Base-by-base conservation (phyloP, 75 land plant genomes). In the Ceratopteris richardii region DNA sequence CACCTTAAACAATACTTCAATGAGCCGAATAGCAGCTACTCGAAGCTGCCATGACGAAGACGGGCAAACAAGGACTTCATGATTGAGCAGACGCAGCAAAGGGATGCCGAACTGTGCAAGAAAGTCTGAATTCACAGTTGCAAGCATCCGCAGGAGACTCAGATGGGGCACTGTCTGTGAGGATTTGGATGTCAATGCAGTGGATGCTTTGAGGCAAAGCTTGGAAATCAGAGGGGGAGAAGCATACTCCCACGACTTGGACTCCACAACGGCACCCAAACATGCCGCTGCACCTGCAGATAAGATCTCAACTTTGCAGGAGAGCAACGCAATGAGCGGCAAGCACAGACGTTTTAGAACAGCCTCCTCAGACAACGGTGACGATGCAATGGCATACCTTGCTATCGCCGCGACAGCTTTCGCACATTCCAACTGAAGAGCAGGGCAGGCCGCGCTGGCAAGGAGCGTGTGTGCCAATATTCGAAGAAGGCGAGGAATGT, bases 21-120 rank as follows among this genome's bases (percentile, higher is more conserved):
- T 14, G 18, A 48, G 51, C 6, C 6, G 18, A 6, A 48, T 6
- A 21, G 51, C 51, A 19, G 51, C 9, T 14, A 9, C 21, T 14
- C 51, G 51, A 21, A 48, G 51, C 51, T 48, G 51, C 51, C 51
- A 48, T 19, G 51, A 13, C 21, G 18, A 18, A n/a, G n/a, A n/a
- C n/a, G n/a, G n/a, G n/a, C n/a, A n/a, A 4, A 21, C 19, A 21
- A 48, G 51, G 20, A 48, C 21, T 9, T 10, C 42, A 14, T 9
- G 13, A 14, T 10, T 40, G 42, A 14, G 14, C 13, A 40, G 42
- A 21, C 18, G 51, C 21, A 48, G 51, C 19, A 48, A 21, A 21
- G 51, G 20, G 6, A 4, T 14, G 20, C 6, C 51, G 20, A 10
- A 19, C 18, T 10, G 11, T 5, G 51, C 9, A 4, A 48, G 11